Evolutionary conservation across 192 early-diverging fungal genomes (phyloP).

Genomic region (Backusella circina): DNA sequence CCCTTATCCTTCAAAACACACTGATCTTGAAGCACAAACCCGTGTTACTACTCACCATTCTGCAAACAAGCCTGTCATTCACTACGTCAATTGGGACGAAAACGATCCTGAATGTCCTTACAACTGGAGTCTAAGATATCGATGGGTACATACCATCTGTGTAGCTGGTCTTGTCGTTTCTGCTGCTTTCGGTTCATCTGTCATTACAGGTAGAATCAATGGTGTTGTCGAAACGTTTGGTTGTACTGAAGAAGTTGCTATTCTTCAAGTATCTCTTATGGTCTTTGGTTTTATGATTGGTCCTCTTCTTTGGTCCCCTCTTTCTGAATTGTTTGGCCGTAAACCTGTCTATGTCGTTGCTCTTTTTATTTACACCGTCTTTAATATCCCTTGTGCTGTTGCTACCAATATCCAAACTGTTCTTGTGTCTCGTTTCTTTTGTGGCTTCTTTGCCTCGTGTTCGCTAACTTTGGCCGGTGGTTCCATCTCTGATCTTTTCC

Average conservation of each 20-base stretch:
- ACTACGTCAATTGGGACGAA: slow-evolving; percentile 27
- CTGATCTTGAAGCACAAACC: background rate
- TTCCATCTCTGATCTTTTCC: slow-evolving; percentile 21
- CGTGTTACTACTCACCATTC: background rate
- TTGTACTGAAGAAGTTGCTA: slow-evolving; percentile 18
- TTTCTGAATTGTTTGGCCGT: slow-evolving; percentile 27
- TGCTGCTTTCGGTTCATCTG: slow-evolving; percentile 27
- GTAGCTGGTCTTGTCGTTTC: slow-evolving; percentile 21
- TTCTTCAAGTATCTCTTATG: slow-evolving; percentile 28
- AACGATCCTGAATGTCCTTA: slow-evolving; percentile 31
- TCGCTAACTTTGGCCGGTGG: slow-evolving; percentile 26
- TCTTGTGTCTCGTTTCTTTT: slow-evolving; percentile 23
- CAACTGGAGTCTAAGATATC: slow-evolving; percentile 19
- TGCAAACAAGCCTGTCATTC: background rate
- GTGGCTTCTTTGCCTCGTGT: slow-evolving; percentile 25
- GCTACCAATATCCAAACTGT: slow-evolving; percentile 27
- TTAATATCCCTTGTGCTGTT: slow-evolving; percentile 32
- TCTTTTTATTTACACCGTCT: slow-evolving; percentile 20
- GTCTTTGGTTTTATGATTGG: slow-evolving; percentile 26
- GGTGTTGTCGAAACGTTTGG: slow-evolving; percentile 12
- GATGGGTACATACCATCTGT: slow-evolving; percentile 17
- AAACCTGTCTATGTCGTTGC: slow-evolving; percentile 22
- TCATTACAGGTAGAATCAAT: slow-evolving; percentile 16
- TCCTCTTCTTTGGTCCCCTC: slow-evolving; percentile 28
- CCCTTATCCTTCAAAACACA: slow-evolving; percentile 5